phyloP scores from a whole-genome alignment of 2,329 filamentous ascomycete species.

The Trichoderma endophyticum region DNA sequence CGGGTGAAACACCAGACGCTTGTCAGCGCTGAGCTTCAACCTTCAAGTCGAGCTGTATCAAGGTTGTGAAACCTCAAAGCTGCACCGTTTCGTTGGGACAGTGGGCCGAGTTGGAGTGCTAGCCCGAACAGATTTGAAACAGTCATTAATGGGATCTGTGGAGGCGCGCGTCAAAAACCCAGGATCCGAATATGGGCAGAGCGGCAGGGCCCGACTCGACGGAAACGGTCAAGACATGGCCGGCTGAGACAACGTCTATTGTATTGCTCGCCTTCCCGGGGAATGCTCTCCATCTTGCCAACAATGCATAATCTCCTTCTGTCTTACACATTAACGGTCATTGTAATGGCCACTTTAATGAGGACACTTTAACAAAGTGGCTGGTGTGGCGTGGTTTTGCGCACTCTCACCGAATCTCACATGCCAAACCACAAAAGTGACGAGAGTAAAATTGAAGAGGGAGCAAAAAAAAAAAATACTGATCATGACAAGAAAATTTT shows the following conservation, averaged over 20 bases:
- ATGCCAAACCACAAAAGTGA: neutral
- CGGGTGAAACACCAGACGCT: neutral
- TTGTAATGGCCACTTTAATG: neutral
- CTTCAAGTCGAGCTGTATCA: neutral
- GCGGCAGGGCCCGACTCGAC: conserved; percentile 3
- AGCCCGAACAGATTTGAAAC: neutral
- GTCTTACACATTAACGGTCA: neutral
- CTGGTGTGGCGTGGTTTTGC: neutral
- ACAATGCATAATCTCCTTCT: neutral
- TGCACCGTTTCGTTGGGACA: neutral
- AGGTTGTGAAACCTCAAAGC: neutral
- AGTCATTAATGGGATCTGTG: conserved; percentile 1
- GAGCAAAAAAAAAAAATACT: neutral
- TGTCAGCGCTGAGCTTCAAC: neutral
- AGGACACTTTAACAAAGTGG: neutral
- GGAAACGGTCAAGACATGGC: conserved; percentile 11
- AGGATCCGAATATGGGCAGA: neutral
- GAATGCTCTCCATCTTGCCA: neutral
- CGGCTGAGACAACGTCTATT: neutral
- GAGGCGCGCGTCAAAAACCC: conserved; percentile 10
- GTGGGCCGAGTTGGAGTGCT: neutral
- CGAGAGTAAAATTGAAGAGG: neutral
- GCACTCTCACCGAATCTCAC: neutral
- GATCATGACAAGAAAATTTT: conserved; percentile 9
- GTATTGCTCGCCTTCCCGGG: neutral